Evolutionary conservation across 345 rosid species (phyloP).

Genomic region (Lumnitzera racemosa): DNA sequence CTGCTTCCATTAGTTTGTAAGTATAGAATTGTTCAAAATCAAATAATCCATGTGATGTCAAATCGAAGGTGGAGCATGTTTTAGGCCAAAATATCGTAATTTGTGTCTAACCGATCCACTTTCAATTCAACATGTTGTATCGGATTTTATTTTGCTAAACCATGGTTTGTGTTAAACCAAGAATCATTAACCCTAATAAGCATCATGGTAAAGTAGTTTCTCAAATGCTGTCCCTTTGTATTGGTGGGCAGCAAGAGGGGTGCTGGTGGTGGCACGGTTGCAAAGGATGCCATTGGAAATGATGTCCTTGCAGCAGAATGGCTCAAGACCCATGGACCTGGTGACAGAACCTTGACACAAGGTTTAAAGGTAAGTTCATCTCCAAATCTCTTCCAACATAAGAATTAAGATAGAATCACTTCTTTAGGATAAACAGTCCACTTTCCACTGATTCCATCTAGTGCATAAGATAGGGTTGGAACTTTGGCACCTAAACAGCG

Average conservation of each 20-base stretch:
- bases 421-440: neutral
- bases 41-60: too few species aligned
- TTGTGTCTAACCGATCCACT: too few species aligned
- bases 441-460: neutral
- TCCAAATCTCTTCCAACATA: neutral
- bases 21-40: too few species aligned
- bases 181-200: too few species aligned
- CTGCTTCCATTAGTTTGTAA: too few species aligned
- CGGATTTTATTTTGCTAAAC: too few species aligned
- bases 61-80: too few species aligned
- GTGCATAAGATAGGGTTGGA: too few species aligned
- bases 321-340: conserved; percentile 83
- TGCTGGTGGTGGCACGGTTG: conserved; percentile 57
- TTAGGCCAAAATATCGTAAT: too few species aligned
- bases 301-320: conserved; percentile 63
- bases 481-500: too few species aligned
- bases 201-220: neutral
- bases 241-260: conserved; percentile 34
- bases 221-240: neutral
- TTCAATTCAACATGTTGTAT: too few species aligned
- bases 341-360: conserved; percentile 80
- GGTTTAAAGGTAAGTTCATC: conserved; percentile 63
- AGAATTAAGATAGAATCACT: neutral
- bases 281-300: conserved; percentile 87
- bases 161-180: too few species aligned